phyloP scores from a whole-genome alignment of 2,329 filamentous ascomycete species.

The Neonectria magnoliae region DNA sequence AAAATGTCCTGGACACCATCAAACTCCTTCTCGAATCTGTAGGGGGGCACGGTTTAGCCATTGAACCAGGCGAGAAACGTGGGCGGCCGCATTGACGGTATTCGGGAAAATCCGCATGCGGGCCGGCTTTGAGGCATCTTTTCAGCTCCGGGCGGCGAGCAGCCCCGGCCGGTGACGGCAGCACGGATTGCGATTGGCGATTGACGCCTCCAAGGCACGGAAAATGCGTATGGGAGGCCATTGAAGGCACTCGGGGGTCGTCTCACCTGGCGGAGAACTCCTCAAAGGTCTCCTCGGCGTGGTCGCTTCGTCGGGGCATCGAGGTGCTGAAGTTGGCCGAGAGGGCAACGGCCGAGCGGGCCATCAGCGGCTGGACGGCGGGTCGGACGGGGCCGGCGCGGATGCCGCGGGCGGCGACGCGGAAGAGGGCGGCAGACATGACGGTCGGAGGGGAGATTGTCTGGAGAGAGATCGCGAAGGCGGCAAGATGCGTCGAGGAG shows the following conservation, averaged over 20 bases:
- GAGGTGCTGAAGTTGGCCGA: constrained; percentile 67
- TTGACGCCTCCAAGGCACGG: background rate
- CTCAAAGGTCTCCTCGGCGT: constrained; percentile 97
- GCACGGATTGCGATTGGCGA: constrained; percentile 14
- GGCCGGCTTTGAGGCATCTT: constrained; percentile 42
- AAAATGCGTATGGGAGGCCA: constrained; percentile 18
- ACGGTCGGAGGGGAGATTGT: constrained; percentile 54
- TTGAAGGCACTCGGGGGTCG: constrained; percentile 33
- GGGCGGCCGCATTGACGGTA: constrained; percentile 39
- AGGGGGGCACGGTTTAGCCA: constrained; percentile 40
- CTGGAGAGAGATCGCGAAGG: constrained; percentile 26
- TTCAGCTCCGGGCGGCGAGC: constrained; percentile 24
- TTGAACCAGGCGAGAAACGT: constrained; percentile 35
- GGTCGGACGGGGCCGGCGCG: constrained; percentile 70
- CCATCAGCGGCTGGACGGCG: constrained; percentile 64
- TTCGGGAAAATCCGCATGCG: constrained; percentile 43
- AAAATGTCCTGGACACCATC: constrained; percentile 98
- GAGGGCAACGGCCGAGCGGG: constrained; percentile 64
- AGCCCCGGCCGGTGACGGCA: constrained; percentile 1
- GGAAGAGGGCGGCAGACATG: constrained; percentile 75
- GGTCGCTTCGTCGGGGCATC: constrained; percentile 64
- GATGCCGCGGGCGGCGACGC: constrained; percentile 76
- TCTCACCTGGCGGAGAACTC: constrained; percentile 96
- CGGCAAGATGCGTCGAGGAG: constrained; percentile 35
- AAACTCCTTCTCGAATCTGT: constrained; percentile 99